Evolutionary conservation across 225 moss, liverwort and hornwort species (phyloP).

Genomic region (Anthoceros angustus): DNA sequence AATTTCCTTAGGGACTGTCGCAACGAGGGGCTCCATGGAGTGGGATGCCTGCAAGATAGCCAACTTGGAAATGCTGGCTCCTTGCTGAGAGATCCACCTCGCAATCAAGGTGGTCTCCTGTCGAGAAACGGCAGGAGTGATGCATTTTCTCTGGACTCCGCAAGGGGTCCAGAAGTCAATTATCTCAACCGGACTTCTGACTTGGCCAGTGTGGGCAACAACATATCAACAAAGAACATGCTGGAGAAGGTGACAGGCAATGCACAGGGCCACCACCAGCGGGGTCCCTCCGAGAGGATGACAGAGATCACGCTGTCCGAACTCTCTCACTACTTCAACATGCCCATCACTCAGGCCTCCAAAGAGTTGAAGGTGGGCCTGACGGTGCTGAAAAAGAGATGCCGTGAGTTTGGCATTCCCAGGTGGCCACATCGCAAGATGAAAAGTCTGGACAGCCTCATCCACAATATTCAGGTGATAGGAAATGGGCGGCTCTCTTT

Average conservation of each 20-base stretch:
- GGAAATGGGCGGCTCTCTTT: background rate
- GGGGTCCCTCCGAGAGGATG: constrained; percentile 90
- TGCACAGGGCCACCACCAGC: constrained; percentile 25
- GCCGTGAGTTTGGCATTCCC: constrained; percentile 94
- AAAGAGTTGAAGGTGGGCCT: constrained; percentile 95
- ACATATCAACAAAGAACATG: constrained; percentile 39
- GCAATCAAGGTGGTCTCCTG: background rate
- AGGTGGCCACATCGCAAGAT: constrained; percentile 99
- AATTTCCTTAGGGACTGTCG: constrained; percentile 2
- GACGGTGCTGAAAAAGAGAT: constrained; percentile 89
- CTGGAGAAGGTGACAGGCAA: constrained; percentile 40
- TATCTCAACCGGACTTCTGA: background rate
- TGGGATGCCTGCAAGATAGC: background rate
- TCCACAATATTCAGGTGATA: constrained; percentile 84
- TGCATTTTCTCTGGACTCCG: background rate
- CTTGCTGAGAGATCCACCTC: background rate
- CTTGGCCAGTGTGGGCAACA: constrained; percentile 21
- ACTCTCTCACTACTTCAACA: constrained; percentile 86
- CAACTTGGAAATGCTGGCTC: background rate
- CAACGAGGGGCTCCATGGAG: constrained; percentile 1
- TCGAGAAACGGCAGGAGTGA: background rate
- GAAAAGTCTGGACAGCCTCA: constrained; percentile 95
- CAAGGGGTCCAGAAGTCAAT: background rate
- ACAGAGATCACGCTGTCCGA: constrained; percentile 85
- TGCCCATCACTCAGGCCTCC: constrained; percentile 97